phyloP scores from a whole-genome alignment of 148 eudicot genomes.

The Oxyria digyna region DNA sequence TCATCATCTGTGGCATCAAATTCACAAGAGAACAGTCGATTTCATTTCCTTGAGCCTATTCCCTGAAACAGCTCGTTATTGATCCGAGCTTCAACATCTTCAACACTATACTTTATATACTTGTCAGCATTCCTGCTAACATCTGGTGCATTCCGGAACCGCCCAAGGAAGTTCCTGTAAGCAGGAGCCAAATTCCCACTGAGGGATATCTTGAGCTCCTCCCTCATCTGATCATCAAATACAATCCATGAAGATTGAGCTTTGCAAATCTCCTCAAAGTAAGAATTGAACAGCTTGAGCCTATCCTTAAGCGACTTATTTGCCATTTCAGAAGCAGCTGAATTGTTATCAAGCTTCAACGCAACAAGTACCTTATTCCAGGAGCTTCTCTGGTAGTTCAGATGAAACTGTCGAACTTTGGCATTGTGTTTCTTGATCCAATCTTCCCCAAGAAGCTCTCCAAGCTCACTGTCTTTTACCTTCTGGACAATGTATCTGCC shows the following conservation, averaged over 20 bases:
- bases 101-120: conserved; percentile 56
- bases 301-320: conserved; percentile 54
- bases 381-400: conserved; percentile 66
- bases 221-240: conserved; percentile 70
- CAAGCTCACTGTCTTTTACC: conserved; percentile 71
- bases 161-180: conserved; percentile 60
- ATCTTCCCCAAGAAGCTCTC: conserved; percentile 70
- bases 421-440: conserved; percentile 73
- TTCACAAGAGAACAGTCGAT: background rate
- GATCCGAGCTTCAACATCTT: conserved; percentile 67
- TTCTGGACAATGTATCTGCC: conserved; percentile 85
- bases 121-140: conserved; percentile 60
- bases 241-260: conserved; percentile 69
- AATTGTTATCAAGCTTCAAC: conserved; percentile 47
- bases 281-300: conserved; percentile 56
- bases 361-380: conserved; percentile 72
- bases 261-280: conserved; percentile 63
- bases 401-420: conserved; percentile 61
- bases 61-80: conserved; percentile 61
- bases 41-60: conserved; percentile 21
- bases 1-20: background rate
- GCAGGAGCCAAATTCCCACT: conserved; percentile 39
- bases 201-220: conserved; percentile 54
- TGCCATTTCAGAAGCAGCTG: conserved; percentile 25
- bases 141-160: conserved; percentile 44